Evolutionary conservation across 345 rosid genomes (phyloP), one percentile per base, ranked within the genome.

Genomic region (Sisymbrium altissimum): DNA sequence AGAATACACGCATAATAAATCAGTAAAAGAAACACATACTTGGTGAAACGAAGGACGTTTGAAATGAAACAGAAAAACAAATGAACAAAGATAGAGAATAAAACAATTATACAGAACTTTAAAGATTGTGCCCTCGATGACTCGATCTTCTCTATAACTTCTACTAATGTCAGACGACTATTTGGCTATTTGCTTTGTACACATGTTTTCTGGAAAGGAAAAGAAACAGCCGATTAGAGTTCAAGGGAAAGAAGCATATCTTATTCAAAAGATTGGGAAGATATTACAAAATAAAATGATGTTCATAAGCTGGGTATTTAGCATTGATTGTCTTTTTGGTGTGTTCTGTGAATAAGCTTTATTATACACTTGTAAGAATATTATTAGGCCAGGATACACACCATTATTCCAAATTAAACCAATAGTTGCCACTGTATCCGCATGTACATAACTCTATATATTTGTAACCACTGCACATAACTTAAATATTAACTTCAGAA

Each of bases 381-480:
- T 55, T 30, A n/a, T 7, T n/a, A 30, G 61, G 21, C 61, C 13
- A 55, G 39, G 40, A 57, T 45, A 33, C 45, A 33, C 45, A 57
- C 27, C 3, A 33, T n/a, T 57, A 32, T 58, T 57, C 10, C 66
- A 33, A 19, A 32, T 44, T 49, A 48, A 45, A 33, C 61, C 50
- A 60, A 49, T 27, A 36, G 25, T 36, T 59, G 74, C 18, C 44
- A 70, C 35, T 53, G 18, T 52, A 13, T 52, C 30, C n/a, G n/a
- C n/a, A n/a, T 25, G 58, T 70, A 25, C 49, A 45, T 57, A 13
- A 33, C 33, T 17, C 12, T 9, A 46, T 46, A 46, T 40, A 4
- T 38, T 21, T 43, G 77, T 72, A 64, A 43, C 27, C 25, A 70
- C 29, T 54, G 52, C 63, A 68, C 52, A 54, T 8, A 29, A 25